phyloP scores from a whole-genome alignment of 768 basidiomycete genomes.

The Neoboletus subvelutipes region DNA sequence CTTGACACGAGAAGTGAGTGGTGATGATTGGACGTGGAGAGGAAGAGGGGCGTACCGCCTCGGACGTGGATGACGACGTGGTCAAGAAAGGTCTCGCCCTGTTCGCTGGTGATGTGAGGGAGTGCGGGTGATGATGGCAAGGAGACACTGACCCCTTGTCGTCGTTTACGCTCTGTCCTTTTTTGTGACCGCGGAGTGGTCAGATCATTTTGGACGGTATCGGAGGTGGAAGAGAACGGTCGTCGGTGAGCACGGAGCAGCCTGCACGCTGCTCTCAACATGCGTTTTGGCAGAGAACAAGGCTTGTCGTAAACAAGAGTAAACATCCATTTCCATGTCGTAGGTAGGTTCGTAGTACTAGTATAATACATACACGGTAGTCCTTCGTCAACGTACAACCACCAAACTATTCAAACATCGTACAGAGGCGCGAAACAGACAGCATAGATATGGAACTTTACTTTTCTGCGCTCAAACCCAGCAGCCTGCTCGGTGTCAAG shows the following conservation, averaged over 20 bases:
- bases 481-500: slow-evolving; percentile 27
- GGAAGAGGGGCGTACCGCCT: slow-evolving; percentile 50
- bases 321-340: background rate
- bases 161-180: slow-evolving; percentile 74
- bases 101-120: slow-evolving; percentile 9
- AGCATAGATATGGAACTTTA: background rate
- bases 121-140: background rate
- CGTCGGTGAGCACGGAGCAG: background rate
- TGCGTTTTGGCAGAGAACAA: slow-evolving; percentile 2
- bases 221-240: background rate
- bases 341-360: too few species aligned
- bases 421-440: background rate
- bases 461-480: slow-evolving; percentile 23
- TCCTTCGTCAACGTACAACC: slow-evolving; percentile 1
- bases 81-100: slow-evolving; percentile 84
- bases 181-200: slow-evolving; percentile 34
- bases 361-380: slow-evolving; percentile 8
- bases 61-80: slow-evolving; percentile 76
- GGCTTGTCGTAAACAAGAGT: slow-evolving; percentile 6
- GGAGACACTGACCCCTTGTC: slow-evolving; percentile 54
- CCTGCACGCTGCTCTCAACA: slow-evolving; percentile 6
- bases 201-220: background rate
- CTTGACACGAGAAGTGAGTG: slow-evolving; percentile 36
- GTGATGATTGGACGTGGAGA: background rate
- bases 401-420: background rate